Percentiles rank a stretch among this genome's conserved stretches.
Conservation (phyloP, 163 green algal species). For the Prototheca wickerhamii region DNA sequence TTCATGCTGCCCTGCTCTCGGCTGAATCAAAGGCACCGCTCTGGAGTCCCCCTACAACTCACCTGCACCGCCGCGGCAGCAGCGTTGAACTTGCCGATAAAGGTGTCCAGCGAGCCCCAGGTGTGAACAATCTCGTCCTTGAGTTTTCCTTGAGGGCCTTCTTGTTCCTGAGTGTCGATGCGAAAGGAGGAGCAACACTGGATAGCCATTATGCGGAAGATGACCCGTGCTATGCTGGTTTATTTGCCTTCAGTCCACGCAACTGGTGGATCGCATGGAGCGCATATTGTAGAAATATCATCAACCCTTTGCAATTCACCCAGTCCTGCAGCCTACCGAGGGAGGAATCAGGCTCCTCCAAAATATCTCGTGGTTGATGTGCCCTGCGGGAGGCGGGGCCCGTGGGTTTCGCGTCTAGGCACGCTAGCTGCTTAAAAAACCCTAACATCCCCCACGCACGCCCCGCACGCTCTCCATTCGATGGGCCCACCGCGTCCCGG, state of each 20-base stretch:
- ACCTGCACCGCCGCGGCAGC: conserved; percentile 79
- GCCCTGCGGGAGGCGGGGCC: conserved; percentile 48
- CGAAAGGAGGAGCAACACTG: not conserved
- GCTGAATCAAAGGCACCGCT: not conserved
- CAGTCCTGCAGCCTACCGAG: conserved; percentile 40
- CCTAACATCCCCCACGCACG: not conserved
- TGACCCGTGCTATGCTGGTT: too few relatives aligned
- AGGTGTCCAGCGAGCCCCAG: conserved; percentile 81
- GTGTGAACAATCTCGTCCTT: conserved; percentile 65
- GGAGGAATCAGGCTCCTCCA: conserved; percentile 84
- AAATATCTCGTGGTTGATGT: conserved; percentile 97
- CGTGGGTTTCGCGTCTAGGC: not conserved
- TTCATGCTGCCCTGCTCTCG: not conserved
- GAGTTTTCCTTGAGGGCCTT: conserved; percentile 68
- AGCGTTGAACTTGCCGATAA: conserved; percentile 71
- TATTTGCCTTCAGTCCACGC: too few relatives aligned
- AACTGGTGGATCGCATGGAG: too few relatives aligned
- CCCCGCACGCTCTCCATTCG: not conserved
- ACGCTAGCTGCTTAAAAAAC: not conserved
- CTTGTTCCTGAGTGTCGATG: not conserved
- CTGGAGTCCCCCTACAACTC: conserved; percentile 9
- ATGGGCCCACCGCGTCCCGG: not conserved
- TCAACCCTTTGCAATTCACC: not conserved
- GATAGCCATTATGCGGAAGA: not conserved
- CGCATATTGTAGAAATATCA: not conserved